These are phyloP conservation scores for Thalia dealbata DNA, from an alignment of 176 grass and related monocot genomes.

Conservation along the genomic window DNA sequence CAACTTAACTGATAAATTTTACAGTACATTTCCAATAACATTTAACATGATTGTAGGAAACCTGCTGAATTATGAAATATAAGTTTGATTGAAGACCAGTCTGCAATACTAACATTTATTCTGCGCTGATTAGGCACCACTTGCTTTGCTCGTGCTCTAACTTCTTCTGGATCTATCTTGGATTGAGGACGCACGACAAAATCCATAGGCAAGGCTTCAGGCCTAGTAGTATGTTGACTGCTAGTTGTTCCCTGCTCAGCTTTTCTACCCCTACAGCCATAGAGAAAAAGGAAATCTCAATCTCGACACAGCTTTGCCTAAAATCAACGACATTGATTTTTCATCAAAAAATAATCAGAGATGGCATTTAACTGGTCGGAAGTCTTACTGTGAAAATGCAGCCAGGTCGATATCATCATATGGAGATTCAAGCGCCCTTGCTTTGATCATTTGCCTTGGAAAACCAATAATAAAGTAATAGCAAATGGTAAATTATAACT, in stretches of 20 bases:
- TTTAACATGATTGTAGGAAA: background rate
- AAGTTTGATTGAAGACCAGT: background rate
- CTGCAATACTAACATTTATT: constrained; percentile 37
- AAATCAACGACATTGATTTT: background rate
- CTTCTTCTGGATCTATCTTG: constrained; percentile 69
- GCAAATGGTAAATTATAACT: constrained; percentile 15
- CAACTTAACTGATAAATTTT: too few relatives aligned
- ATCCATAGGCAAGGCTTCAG: constrained; percentile 90
- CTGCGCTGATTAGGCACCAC: constrained; percentile 57
- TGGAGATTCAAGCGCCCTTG: constrained; percentile 51
- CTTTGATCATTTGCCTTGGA: constrained; percentile 58
- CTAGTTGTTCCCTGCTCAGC: constrained; percentile 48
- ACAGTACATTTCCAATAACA: background rate
- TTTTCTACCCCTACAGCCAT: constrained; percentile 31
- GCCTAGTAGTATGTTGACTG: constrained; percentile 75
- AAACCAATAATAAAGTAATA: constrained; percentile 4
- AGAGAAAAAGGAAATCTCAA: constrained; percentile 13
- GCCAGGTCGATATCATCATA: constrained; percentile 78
- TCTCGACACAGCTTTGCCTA: background rate
- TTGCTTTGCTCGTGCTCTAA: constrained; percentile 78
- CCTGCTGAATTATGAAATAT: background rate
- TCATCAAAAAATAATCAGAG: too few relatives aligned
- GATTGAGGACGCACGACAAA: constrained; percentile 82
- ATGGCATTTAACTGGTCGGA: background rate
- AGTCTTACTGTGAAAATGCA: constrained; percentile 74